Base-by-base conservation (phyloP, 345 rosid species). In the Gossypium arboreum region DNA sequence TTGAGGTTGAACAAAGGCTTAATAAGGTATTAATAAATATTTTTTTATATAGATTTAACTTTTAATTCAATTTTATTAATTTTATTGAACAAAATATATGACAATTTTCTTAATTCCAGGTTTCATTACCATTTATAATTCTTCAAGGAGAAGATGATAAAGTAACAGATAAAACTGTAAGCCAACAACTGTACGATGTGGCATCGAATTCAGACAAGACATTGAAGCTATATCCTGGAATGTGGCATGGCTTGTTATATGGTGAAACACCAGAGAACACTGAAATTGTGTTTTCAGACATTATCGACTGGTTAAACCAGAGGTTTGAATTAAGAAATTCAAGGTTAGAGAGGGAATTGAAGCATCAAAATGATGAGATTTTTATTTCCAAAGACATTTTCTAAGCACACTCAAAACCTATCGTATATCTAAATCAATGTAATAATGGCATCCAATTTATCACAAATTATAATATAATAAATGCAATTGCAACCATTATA, bases 221-320 rank as follows among this genome's bases (percentile, higher is more conserved):
- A 16, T 57, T 92, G 24, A 92, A 90, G 82, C 16, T 91, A 73
- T 94, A 94, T 45, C 84, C 89, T 0, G 86, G 75, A 0, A 94
- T 94, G 97, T 94, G 97, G 98, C 98, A 94, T 44, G 97, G 98
- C 1, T 56, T 94, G 61, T 85, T 94, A 0, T 94, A 91, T 16
- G 98, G 97, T 7, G 97, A 94, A 72, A 72, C 94, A 22, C 70
- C 63, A 1, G 77, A 80, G 22, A 94, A 92, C 76, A 79, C 79
- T 3, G 81, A 88, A 3, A 76, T 81, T 3, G 97, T 91, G 22
- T 92, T 92, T 66, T n/a, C 45, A 2, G 98, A 92, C 79, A 90
- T 91, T 9, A 83, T 86, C n/a, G 77, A 24, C 0, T 94, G 98
- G 98, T 70, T 91, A 63, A 85, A 84, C 0, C 73, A 79, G 56